Evolutionary conservation across 2,329 filamentous ascomycete genomes (phyloP).

Genomic region (Venturia pyrina): DNA sequence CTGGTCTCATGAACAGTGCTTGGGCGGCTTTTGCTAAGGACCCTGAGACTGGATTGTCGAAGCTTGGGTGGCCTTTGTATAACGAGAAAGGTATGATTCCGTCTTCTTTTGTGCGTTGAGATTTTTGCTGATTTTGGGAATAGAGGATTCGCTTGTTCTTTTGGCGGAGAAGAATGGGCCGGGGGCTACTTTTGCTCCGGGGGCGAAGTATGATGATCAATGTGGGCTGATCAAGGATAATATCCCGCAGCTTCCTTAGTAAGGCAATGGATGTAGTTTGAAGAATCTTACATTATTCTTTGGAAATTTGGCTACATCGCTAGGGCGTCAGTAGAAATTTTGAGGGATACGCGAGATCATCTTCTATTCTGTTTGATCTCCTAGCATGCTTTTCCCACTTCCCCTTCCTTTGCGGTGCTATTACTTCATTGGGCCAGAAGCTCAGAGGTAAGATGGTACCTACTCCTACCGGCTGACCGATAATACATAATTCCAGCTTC

Average conservation of each 20-base stretch:
- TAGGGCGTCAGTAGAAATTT: background rate
- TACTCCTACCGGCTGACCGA: too few relatives aligned
- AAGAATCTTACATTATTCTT: background rate
- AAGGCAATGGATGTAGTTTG: background rate
- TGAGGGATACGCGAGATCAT: too few relatives aligned
- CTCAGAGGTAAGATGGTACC: too few relatives aligned
- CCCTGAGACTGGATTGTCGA: slow-evolving; percentile 11
- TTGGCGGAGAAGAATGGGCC: slow-evolving; percentile 5
- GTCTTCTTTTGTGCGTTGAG: background rate
- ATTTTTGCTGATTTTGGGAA: background rate
- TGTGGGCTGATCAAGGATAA: background rate
- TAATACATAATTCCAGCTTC: too few relatives aligned
- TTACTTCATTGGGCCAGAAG: too few relatives aligned
- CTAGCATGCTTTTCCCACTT: too few relatives aligned
- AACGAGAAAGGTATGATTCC: slow-evolving; percentile 1
- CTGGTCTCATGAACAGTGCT: slow-evolving; percentile 8
- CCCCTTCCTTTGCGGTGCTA: too few relatives aligned
- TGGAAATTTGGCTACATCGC: background rate
- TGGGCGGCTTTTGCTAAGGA: slow-evolving; percentile 12
- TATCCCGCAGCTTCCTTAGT: background rate
- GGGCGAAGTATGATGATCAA: background rate
- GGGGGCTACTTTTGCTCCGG: slow-evolving; percentile 2
- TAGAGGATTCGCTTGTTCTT: slow-evolving; percentile 4
- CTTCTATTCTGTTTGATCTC: too few relatives aligned
- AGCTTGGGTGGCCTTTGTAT: slow-evolving; percentile 10